Base-by-base conservation (phyloP, 2,329 filamentous ascomycete genomes). In the Elsinoe batatas region DNA sequence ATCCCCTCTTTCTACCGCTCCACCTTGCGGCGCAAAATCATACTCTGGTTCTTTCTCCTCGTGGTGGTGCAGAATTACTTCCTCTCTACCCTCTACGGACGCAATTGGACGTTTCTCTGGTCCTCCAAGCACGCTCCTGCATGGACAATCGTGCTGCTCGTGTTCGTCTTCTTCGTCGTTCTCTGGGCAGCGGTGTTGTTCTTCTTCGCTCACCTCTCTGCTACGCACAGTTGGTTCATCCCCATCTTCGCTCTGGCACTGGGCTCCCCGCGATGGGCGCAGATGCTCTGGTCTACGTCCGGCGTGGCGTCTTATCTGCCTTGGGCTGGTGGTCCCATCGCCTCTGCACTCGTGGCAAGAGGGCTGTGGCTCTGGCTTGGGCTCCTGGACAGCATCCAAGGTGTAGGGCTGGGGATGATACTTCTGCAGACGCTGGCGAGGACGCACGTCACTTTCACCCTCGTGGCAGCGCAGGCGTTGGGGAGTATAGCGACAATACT, bases 21-120 rank as follows among this genome's bases (percentile, higher is more conserved):
- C 1, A 72, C 85, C 6, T 72, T 78, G 59, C 74, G 81, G 46
- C 78, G 83, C 58, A 84, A 83, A 68, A 80, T 85, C 58, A 77
- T 85, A 43, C 71, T 83, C 11, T 85, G 82, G 82, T 85, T 84
- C 70, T 80, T 84, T 67, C 68, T 82, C 57, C 76, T 79, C 3
- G 79, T 85, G 40, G 71, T 84, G 57, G 68, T 85, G 32, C 82
- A 85, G 64, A 85, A 85, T 67, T 84, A 82, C 74, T 85, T 81
- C 70, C 74, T 85, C 26, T 80, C 79, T 20, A 76, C 82, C 0
- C 81, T 79, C 1, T 85, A 84, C 62, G 83, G 83, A 40, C 77
- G 83, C 53, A 85, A 83, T 65, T 86, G 83, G 83, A 71, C 72
- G 40, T 86, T 77, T 69, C 74, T 85, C 17, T 85, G 81, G 76